Evolutionary conservation across 371 early-diverging fungal genomes (phyloP).

Genomic region (Saksenaea vasiformis): DNA sequence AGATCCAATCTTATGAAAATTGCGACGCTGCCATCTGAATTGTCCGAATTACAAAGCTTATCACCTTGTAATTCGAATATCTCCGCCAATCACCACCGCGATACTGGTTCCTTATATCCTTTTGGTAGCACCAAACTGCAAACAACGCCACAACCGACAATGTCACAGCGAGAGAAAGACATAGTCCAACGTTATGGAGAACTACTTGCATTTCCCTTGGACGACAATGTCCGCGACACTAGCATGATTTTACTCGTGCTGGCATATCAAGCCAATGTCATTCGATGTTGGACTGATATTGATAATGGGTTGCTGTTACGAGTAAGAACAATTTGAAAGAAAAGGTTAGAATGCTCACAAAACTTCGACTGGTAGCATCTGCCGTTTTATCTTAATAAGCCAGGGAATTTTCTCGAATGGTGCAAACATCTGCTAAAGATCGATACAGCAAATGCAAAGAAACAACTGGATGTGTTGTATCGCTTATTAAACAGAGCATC

Average conservation of each 20-base stretch:
- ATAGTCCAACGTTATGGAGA: conserved; percentile 32
- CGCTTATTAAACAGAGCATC: conserved; percentile 24
- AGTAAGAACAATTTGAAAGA: conserved; percentile 17
- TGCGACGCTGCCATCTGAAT: neutral
- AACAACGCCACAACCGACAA: conserved; percentile 1
- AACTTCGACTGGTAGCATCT: conserved; percentile 25
- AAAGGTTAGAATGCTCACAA: neutral
- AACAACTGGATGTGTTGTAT: conserved; percentile 37
- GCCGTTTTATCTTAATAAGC: conserved; percentile 31
- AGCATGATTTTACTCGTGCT: conserved; percentile 38
- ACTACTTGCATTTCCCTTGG: conserved; percentile 36
- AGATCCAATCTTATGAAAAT: conserved; percentile 20
- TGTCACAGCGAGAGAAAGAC: conserved; percentile 25
- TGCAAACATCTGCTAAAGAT: conserved; percentile 23
- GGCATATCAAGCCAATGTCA: conserved; percentile 41
- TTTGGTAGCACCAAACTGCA: conserved; percentile 4
- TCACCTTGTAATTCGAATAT: neutral
- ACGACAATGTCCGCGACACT: conserved; percentile 29
- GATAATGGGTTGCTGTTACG: conserved; percentile 29
- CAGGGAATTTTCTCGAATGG: conserved; percentile 48
- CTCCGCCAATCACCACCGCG: neutral
- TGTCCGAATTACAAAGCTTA: neutral
- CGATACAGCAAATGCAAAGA: conserved; percentile 26
- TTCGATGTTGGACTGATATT: conserved; percentile 41
- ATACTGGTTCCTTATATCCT: conserved; percentile 2